phyloP scores from a whole-genome alignment of 2,329 filamentous ascomycete genomes.

The Cordyceps farinosa region DNA sequence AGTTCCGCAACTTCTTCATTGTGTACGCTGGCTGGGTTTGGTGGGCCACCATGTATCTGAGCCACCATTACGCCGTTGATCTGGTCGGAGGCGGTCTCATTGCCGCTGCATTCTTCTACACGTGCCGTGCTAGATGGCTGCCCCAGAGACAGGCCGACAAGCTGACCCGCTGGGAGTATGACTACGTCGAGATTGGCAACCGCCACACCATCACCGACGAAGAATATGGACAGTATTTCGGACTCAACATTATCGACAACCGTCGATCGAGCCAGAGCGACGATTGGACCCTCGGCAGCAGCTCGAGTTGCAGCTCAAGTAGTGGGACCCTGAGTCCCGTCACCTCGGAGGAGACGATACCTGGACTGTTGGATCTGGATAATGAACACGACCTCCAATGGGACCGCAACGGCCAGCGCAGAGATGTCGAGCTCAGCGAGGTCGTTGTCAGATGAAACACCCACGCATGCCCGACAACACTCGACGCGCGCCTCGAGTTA shows the following conservation, averaged over 20 bases:
- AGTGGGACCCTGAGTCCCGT: constrained; percentile 50
- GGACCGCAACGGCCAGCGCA: constrained; percentile 34
- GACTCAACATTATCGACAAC: constrained; percentile 43
- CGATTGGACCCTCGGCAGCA: constrained; percentile 87
- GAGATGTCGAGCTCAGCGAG: constrained; percentile 45
- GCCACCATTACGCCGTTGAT: constrained; percentile 95
- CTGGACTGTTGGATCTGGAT: constrained; percentile 34
- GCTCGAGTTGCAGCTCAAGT: constrained; percentile 57
- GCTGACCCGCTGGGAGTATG: constrained; percentile 89
- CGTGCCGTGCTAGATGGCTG: constrained; percentile 74
- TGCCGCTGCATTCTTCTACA: constrained; percentile 76
- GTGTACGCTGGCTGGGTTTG: constrained; percentile 89
- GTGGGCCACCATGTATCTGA: constrained; percentile 98
- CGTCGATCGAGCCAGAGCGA: constrained; percentile 61
- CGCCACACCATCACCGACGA: constrained; percentile 41
- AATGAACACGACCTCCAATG: constrained; percentile 38
- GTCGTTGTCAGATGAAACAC: constrained; percentile 35
- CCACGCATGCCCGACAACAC: background rate
- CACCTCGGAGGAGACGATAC: constrained; percentile 42
- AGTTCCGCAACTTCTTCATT: constrained; percentile 73
- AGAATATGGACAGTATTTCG: constrained; percentile 45
- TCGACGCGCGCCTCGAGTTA: background rate
- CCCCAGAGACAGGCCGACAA: constrained; percentile 82
- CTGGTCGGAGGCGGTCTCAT: constrained; percentile 80
- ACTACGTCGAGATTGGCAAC: constrained; percentile 84